Evolutionary conservation across 345 rosid genomes (phyloP).

Genomic region (Laguncularia racemosa): DNA sequence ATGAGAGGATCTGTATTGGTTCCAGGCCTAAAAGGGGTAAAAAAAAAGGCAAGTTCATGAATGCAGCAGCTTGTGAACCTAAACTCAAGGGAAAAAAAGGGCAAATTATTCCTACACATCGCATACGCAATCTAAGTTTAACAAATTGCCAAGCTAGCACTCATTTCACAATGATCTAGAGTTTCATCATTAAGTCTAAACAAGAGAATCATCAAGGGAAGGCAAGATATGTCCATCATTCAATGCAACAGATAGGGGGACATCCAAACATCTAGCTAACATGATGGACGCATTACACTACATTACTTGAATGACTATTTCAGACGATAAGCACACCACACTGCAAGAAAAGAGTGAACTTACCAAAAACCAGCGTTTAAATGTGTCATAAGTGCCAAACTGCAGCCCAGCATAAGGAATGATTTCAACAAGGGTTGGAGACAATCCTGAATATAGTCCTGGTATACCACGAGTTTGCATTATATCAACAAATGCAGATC

Average conservation of each 20-base stretch:
- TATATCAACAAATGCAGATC: conserved; percentile 71
- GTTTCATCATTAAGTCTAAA: not conserved
- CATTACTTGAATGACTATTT: too few species aligned
- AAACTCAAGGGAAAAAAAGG: not conserved
- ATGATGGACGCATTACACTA: too few species aligned
- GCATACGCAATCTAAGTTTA: too few species aligned
- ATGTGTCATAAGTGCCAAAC: conserved; percentile 80
- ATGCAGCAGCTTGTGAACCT: too few species aligned
- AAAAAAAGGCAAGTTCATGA: not conserved
- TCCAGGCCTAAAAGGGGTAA: conserved; percentile 81
- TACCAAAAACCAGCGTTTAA: conserved; percentile 80
- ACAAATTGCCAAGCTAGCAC: too few species aligned
- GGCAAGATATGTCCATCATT: too few species aligned
- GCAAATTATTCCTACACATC: not conserved
- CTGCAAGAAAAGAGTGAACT: not conserved
- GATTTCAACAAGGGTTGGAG: conserved; percentile 84
- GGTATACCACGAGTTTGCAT: conserved; percentile 50
- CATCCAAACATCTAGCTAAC: too few species aligned
- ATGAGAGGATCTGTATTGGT: conserved; percentile 29
- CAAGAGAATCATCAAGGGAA: not conserved
- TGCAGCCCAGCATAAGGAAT: conserved; percentile 90
- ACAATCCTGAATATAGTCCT: conserved; percentile 76
- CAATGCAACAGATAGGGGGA: too few species aligned
- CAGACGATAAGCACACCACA: too few species aligned
- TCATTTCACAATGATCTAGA: too few species aligned